phyloP scores from a whole-genome alignment of 371 early-diverging fungal genomes.

The Actinomortierella ambigua region DNA sequence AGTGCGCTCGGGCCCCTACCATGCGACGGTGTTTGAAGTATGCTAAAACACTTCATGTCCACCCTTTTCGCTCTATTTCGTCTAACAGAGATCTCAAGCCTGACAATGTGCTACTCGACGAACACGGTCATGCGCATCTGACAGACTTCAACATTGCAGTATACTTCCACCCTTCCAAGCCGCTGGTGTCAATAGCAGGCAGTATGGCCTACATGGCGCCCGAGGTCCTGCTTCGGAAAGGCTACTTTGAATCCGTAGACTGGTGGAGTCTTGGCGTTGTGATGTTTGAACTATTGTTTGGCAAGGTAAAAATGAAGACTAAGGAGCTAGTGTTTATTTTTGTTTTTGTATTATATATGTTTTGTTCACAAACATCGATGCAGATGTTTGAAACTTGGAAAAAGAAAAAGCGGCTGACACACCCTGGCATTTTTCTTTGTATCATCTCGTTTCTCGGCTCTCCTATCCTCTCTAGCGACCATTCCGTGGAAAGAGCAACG shows the following conservation, averaged over 20 bases:
- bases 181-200: constrained; percentile 75
- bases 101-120: constrained; percentile 91
- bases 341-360: too few species aligned
- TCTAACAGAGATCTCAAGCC: constrained; percentile 86
- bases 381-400: too few species aligned
- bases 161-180: constrained; percentile 57
- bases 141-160: constrained; percentile 92
- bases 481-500: constrained; percentile 83
- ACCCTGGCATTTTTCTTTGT: not conserved
- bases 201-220: constrained; percentile 86
- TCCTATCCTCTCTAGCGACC: constrained; percentile 61
- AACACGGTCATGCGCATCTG: constrained; percentile 84
- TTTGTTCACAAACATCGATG: too few species aligned
- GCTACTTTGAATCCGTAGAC: constrained; percentile 76
- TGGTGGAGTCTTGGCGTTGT: constrained; percentile 93
- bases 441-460: constrained; percentile 2
- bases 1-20: too few species aligned
- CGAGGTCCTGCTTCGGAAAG: constrained; percentile 73
- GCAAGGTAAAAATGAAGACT: constrained; percentile 52
- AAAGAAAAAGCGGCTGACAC: not conserved
- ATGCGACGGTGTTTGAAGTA: too few species aligned
- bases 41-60: too few species aligned
- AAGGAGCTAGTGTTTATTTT: too few species aligned
- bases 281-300: constrained; percentile 79
- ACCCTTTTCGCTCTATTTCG: not conserved